These are phyloP conservation scores for Penicillium argentinense DNA, from an alignment of 495 filamentous ascomycete species.

Conservation along the genomic window DNA sequence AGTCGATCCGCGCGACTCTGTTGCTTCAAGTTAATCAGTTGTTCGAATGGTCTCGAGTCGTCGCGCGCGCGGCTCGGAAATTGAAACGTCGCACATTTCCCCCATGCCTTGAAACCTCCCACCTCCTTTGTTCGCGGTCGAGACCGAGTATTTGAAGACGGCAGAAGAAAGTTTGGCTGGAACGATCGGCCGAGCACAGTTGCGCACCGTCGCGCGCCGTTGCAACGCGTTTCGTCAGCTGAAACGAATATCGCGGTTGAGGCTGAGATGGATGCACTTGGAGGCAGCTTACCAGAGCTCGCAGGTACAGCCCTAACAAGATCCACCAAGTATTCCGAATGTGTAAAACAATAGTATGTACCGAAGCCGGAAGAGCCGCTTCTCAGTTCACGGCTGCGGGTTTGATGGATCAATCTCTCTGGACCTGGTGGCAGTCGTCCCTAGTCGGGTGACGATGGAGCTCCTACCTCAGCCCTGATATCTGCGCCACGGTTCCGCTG, in stretches of 20 bases:
- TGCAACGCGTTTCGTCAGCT: neutral
- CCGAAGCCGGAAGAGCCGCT: conserved; percentile 2
- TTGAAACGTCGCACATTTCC: conserved; percentile 3
- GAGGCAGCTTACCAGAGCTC: neutral
- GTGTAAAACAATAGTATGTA: neutral
- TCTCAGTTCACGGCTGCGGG: neutral
- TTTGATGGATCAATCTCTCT: neutral
- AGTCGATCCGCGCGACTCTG: neutral
- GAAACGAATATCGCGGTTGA: neutral
- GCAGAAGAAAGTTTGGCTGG: neutral
- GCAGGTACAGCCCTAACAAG: neutral
- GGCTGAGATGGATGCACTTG: neutral
- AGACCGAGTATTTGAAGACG: neutral
- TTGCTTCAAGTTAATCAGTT: conserved; percentile 1
- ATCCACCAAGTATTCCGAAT: neutral
- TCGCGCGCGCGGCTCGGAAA: neutral
- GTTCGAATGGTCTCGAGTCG: conserved; percentile 1
- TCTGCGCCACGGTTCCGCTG: conserved; percentile 8
- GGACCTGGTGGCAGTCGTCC: neutral
- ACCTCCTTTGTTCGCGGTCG: too few species aligned
- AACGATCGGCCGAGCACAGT: neutral
- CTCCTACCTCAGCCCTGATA: conserved; percentile 8
- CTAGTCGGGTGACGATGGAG: neutral
- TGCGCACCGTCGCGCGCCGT: neutral
- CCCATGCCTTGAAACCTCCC: too few species aligned